Evolutionary conservation across 192 early-diverging fungal genomes (phyloP).

Genomic region (Kappamyces sp.): DNA sequence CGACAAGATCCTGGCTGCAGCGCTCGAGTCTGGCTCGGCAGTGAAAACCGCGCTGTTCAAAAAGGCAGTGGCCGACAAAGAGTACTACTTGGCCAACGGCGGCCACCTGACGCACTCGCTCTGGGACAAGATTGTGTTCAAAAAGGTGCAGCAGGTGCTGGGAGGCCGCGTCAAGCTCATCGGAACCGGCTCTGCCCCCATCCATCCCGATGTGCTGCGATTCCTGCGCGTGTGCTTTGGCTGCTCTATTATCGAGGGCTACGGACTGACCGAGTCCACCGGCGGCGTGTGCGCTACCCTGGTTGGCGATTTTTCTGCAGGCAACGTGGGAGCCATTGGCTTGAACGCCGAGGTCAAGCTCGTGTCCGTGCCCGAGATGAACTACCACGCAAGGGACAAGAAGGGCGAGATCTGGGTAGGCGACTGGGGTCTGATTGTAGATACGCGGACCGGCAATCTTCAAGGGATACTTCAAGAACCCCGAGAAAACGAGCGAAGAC

Average conservation of each 20-base stretch:
- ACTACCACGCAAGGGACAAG: slow-evolving; percentile 69
- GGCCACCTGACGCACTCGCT: slow-evolving; percentile 26
- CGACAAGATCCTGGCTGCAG: slow-evolving; percentile 44
- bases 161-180: slow-evolving; percentile 78
- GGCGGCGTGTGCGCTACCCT: slow-evolving; percentile 55
- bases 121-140: slow-evolving; percentile 46
- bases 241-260: slow-evolving; percentile 54
- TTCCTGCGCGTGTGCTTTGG: slow-evolving; percentile 85
- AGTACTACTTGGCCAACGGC: background rate
- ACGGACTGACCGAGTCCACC: slow-evolving; percentile 74
- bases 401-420: slow-evolving; percentile 85
- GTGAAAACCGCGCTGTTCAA: slow-evolving; percentile 36
- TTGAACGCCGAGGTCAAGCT: slow-evolving; percentile 73
- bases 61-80: slow-evolving; percentile 28
- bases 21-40: slow-evolving; percentile 7
- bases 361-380: slow-evolving; percentile 81
- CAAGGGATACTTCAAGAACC: slow-evolving; percentile 53
- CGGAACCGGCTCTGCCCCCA: slow-evolving; percentile 81
- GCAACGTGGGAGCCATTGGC: slow-evolving; percentile 68
- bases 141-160: slow-evolving; percentile 37
- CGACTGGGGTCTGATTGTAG: slow-evolving; percentile 67
- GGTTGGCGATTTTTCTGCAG: slow-evolving; percentile 60
- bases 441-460: slow-evolving; percentile 78
- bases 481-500: slow-evolving; percentile 38
- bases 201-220: slow-evolving; percentile 75